A percentile compares a stretch with the other conserved stretches of the same genome.
Evolutionary conservation across 345 rosid genomes (phyloP).

Genomic region (Ricinus communis): DNA sequence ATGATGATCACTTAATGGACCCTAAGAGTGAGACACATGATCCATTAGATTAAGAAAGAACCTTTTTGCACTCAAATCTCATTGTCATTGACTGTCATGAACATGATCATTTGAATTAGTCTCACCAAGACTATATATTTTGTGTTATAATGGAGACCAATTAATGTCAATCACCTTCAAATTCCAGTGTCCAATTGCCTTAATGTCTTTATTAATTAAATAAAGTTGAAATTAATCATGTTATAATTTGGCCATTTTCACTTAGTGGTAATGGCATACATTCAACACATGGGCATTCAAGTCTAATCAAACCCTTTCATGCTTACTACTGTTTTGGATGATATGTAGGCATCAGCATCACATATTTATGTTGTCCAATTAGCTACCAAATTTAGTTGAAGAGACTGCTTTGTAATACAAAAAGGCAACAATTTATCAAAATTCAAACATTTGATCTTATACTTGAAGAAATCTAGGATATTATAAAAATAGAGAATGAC

Average conservation of each 20-base stretch:
- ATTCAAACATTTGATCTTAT: too few species aligned
- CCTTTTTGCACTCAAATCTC: not conserved
- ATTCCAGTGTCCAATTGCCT: not conserved
- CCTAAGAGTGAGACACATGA: not conserved
- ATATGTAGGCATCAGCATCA: slow-evolving; percentile 6
- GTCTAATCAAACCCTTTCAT: slow-evolving; percentile 13
- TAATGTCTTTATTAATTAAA: not conserved
- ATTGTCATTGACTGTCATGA: not conserved
- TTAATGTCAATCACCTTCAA: not conserved
- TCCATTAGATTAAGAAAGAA: not conserved
- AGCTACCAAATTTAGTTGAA: not conserved
- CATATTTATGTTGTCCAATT: not conserved
- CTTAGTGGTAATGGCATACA: not conserved
- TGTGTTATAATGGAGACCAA: slow-evolving; percentile 7
- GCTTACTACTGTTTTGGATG: slow-evolving; percentile 16
- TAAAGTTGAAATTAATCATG: too few species aligned
- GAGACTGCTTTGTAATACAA: too few species aligned
- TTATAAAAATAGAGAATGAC: too few species aligned
- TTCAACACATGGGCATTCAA: slow-evolving; percentile 3
- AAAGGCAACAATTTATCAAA: too few species aligned
- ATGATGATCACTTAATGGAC: not conserved
- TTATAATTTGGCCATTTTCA: not conserved
- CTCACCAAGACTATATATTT: not conserved
- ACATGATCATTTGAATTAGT: slow-evolving; percentile 10
- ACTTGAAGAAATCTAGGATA: not conserved